These are phyloP conservation scores for Pancytospora philotis DNA, from an alignment of 371 early-diverging fungal genomes.

Conservation along the genomic window DNA sequence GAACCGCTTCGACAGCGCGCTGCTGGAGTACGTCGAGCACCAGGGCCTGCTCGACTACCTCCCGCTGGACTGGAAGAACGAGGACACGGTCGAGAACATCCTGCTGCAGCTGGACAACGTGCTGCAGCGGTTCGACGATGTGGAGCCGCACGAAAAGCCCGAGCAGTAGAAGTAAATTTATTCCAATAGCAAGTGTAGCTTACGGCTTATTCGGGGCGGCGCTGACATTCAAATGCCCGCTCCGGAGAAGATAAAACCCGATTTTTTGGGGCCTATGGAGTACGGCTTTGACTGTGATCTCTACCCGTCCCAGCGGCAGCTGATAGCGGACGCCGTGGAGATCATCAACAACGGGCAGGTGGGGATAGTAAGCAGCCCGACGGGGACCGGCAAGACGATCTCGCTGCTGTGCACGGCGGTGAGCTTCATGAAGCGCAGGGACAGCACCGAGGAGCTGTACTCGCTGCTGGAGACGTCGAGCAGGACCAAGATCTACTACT, in stretches of 20 bases:
- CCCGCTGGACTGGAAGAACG: constrained; percentile 79
- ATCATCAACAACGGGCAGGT: constrained; percentile 36
- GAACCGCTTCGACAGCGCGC: constrained; percentile 50
- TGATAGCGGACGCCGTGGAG: constrained; percentile 47
- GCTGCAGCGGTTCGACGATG: constrained; percentile 86
- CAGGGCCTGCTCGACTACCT: constrained; percentile 83
- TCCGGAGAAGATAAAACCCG: background rate
- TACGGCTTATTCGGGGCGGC: too few relatives aligned
- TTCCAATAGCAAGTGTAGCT: too few relatives aligned
- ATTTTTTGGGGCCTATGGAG: too few relatives aligned
- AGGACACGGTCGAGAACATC: constrained; percentile 74
- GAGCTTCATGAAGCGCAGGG: constrained; percentile 34
- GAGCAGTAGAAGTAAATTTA: too few relatives aligned
- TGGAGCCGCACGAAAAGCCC: constrained; percentile 66
- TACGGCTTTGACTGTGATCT: constrained; percentile 30
- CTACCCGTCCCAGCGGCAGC: constrained; percentile 51
- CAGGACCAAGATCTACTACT: constrained; percentile 52
- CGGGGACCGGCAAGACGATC: constrained; percentile 60
- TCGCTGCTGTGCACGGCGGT: constrained; percentile 46
- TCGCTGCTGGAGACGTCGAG: constrained; percentile 4
- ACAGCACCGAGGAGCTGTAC: constrained; percentile 19
- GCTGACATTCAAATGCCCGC: too few relatives aligned
- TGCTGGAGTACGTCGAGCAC: constrained; percentile 60
- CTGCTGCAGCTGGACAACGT: constrained; percentile 78
- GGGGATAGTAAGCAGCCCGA: constrained; percentile 58